Evolutionary conservation across 495 filamentous ascomycete species (phyloP).

Genomic region (Hypomontagnella monticulosa): DNA sequence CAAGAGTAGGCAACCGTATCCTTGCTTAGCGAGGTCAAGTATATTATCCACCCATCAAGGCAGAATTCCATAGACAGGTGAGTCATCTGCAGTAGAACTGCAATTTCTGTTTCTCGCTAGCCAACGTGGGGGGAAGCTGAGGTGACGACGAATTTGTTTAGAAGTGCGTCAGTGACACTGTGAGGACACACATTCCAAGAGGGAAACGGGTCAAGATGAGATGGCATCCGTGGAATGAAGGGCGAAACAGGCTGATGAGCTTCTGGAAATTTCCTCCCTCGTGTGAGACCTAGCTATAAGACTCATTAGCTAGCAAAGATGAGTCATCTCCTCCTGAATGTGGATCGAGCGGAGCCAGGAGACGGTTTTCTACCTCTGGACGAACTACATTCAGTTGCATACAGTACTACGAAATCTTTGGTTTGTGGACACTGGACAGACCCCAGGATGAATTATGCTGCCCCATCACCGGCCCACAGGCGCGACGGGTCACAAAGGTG

Average conservation of each 20-base stretch:
- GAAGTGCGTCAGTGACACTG: slow-evolving; percentile 41
- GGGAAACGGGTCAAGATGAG: slow-evolving; percentile 12
- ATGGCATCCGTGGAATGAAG: slow-evolving; percentile 26
- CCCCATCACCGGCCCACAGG: slow-evolving; percentile 27
- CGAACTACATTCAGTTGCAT: no score
- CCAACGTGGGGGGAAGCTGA: slow-evolving; percentile 7
- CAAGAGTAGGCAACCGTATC: slow-evolving; percentile 4
- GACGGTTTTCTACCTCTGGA: slow-evolving; percentile 12
- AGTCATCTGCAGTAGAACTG: slow-evolving; percentile 40
- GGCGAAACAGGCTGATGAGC: slow-evolving; percentile 13
- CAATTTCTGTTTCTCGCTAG: slow-evolving; percentile 28
- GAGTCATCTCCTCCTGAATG: slow-evolving; percentile 22
- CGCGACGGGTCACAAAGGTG: slow-evolving; percentile 23
- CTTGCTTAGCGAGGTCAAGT: slow-evolving; percentile 14
- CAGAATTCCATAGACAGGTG: slow-evolving; percentile 23
- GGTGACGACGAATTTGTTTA: slow-evolving; percentile 29
- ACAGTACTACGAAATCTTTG: slow-evolving; percentile 9
- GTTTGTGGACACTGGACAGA: slow-evolving; percentile 7
- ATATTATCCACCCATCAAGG: slow-evolving; percentile 13
- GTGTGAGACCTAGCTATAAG: slow-evolving; percentile 30
- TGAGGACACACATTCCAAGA: slow-evolving; percentile 27
- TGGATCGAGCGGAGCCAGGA: slow-evolving; percentile 29
- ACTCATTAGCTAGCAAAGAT: slow-evolving; percentile 21
- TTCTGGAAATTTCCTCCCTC: slow-evolving; percentile 35
- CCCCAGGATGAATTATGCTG: slow-evolving; percentile 8